Conservation (phyloP, 495 filamentous ascomycete species). For the Clohesyomyces aquaticus region DNA sequence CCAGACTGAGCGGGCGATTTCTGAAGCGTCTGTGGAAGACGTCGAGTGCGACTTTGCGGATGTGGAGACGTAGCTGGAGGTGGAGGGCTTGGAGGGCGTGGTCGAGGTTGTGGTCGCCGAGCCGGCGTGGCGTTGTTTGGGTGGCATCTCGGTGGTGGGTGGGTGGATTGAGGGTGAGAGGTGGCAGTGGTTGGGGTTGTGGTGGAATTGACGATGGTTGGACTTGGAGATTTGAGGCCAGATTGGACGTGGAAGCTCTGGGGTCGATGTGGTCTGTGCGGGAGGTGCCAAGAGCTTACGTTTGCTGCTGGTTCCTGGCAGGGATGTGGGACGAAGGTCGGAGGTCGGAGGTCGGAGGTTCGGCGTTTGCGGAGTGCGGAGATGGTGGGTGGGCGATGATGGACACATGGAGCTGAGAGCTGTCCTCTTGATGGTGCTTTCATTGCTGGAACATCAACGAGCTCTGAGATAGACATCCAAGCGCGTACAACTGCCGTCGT, state of each 20-base stretch:
- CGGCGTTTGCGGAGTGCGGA: slow-evolving; percentile 8
- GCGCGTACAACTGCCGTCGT: no score
- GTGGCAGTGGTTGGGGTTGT: slow-evolving; percentile 3
- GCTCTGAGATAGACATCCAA: no score
- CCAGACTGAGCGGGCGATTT: slow-evolving; percentile 63
- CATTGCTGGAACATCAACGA: no score
- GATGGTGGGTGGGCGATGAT: slow-evolving; percentile 3
- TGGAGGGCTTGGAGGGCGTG: slow-evolving; percentile 46
- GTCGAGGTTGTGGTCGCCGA: no score
- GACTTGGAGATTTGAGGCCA: slow-evolving; percentile 50
- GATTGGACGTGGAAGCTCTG: slow-evolving; percentile 14
- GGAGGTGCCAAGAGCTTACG: slow-evolving; percentile 3
- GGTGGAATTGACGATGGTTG: slow-evolving; percentile 21
- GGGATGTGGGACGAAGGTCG: slow-evolving; percentile 10
- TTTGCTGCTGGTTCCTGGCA: slow-evolving; percentile 28
- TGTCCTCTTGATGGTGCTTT: not conserved
- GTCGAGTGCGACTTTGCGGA: slow-evolving; percentile 18
- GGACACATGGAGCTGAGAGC: not conserved
- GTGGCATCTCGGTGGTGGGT: no score
- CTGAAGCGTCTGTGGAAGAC: slow-evolving; percentile 47
- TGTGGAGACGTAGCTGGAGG: slow-evolving; percentile 46
- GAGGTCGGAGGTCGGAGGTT: slow-evolving; percentile 8
- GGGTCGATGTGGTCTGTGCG: slow-evolving; percentile 9
- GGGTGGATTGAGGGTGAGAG: not conserved
- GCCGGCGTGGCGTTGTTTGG: no score